Evolutionary conservation across 2,329 filamentous ascomycete genomes (phyloP).

Genomic region (Verticillium longisporum): DNA sequence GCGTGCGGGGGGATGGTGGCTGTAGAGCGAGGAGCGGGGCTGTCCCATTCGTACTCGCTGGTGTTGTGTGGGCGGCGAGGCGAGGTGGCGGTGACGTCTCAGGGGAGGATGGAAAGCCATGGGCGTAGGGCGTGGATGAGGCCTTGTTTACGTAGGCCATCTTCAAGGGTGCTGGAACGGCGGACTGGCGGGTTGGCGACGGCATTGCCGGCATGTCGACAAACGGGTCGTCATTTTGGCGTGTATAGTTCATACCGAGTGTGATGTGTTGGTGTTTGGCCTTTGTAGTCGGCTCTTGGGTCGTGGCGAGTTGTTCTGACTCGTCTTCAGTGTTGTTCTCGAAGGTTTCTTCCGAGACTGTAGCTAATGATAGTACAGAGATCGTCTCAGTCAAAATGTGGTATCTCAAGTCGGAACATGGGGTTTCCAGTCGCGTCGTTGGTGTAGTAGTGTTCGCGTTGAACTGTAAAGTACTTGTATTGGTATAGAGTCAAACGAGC

Average conservation of each 20-base stretch:
- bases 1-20: not conserved
- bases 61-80: not conserved
- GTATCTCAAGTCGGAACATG: too few relatives aligned
- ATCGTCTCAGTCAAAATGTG: too few relatives aligned
- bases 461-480: too few relatives aligned
- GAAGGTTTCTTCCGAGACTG: too few relatives aligned
- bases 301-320: not conserved
- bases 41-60: not conserved
- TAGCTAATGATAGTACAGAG: too few relatives aligned
- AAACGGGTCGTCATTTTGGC: not conserved
- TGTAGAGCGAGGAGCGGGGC: not conserved
- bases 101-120: not conserved
- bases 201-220: constrained; percentile 3
- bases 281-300: not conserved
- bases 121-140: not conserved
- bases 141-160: not conserved
- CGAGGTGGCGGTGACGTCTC: not conserved
- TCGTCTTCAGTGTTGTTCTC: too few relatives aligned
- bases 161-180: not conserved
- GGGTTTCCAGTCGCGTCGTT: too few relatives aligned
- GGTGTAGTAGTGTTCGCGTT: too few relatives aligned
- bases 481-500: too few relatives aligned
- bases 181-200: not conserved
- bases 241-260: not conserved
- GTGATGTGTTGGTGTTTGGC: not conserved